Evolutionary conservation across 2,329 filamentous ascomycete species (phyloP).

Genomic region (Aspergillus eucalypticola): DNA sequence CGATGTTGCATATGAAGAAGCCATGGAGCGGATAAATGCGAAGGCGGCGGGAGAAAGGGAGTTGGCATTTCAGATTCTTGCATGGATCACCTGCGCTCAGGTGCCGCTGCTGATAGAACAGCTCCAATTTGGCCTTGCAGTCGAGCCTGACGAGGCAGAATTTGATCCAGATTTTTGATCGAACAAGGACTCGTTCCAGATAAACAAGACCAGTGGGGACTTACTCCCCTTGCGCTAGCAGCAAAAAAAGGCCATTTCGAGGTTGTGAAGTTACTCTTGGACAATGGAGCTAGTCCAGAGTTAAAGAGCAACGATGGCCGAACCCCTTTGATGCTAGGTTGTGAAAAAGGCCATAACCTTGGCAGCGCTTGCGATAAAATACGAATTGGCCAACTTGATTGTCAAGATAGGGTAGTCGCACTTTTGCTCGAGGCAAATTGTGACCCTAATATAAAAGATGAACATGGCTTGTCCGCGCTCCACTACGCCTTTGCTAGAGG

Average conservation of each 20-base stretch:
- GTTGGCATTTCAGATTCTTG: too few species aligned
- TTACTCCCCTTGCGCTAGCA: too few species aligned
- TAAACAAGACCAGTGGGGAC: too few species aligned
- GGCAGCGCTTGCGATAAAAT: too few species aligned
- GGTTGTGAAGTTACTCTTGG: too few species aligned
- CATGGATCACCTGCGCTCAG: too few species aligned
- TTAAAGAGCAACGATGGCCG: background rate
- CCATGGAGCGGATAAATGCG: constrained; percentile 46
- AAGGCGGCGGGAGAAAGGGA: constrained; percentile 29
- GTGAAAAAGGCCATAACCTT: too few species aligned
- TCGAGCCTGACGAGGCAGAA: too few species aligned
- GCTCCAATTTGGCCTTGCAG: too few species aligned
- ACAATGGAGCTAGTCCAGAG: too few species aligned
- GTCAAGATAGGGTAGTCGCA: background rate
- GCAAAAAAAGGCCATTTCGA: accelerated
- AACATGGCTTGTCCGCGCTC: background rate
- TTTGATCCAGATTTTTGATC: too few species aligned
- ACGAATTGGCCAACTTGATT: too few species aligned
- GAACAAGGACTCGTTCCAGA: background rate
- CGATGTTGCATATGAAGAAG: constrained; percentile 43
- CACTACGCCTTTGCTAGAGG: background rate
- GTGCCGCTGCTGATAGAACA: accelerated
- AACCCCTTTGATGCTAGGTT: background rate
- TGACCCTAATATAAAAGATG: background rate
- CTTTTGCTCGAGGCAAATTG: background rate